Evolutionary conservation across 768 basidiomycete genomes (phyloP).

Genomic region (Candolleomyces aberdarensis): DNA sequence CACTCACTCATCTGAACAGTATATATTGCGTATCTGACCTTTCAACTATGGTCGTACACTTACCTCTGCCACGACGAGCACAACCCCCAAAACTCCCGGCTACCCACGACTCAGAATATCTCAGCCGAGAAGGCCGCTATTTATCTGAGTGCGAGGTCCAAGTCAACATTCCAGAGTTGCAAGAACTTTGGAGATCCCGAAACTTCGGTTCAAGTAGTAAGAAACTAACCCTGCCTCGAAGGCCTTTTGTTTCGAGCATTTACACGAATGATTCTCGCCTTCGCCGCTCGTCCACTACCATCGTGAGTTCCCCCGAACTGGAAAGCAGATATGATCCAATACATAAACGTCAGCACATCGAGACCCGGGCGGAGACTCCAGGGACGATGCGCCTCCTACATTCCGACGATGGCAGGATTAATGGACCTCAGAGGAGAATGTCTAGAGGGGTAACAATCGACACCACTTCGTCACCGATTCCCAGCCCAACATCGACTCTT

Average conservation of each 20-base stretch:
- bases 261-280: background rate
- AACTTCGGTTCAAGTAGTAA: background rate
- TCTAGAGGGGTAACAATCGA: background rate
- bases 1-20: conserved; percentile 36
- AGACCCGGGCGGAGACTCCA: too few species aligned
- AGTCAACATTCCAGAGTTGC: conserved; percentile 1
- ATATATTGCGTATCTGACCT: conserved; percentile 67
- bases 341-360: too few species aligned
- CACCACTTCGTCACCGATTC: background rate
- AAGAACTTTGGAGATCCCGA: background rate
- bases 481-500: background rate
- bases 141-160: conserved; percentile 16
- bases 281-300: background rate
- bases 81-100: conserved; percentile 39
- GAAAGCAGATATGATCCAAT: too few species aligned
- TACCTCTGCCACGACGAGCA: conserved; percentile 57
- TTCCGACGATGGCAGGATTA: too few species aligned
- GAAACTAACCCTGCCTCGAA: background rate
- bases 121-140: conserved; percentile 31
- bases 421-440: background rate
- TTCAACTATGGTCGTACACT: conserved; percentile 79
- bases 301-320: too few species aligned
- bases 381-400: too few species aligned
- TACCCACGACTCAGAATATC: conserved; percentile 27
- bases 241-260: background rate